Conservation (phyloP, 176 grass and related monocot genomes). For the Raddia guianensis region DNA sequence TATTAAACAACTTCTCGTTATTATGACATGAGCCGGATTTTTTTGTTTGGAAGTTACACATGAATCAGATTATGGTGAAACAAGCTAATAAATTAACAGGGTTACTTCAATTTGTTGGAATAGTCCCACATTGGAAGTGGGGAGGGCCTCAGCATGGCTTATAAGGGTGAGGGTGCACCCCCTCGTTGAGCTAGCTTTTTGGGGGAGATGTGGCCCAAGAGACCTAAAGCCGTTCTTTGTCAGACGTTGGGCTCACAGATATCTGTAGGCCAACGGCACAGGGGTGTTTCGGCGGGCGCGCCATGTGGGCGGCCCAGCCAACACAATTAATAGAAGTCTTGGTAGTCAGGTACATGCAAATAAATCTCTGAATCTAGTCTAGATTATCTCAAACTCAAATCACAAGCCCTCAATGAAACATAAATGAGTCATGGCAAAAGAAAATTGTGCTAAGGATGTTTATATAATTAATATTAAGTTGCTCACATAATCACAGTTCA, state of each 20-base stretch:
- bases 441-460: background rate
- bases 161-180: too few relatives aligned
- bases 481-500: background rate
- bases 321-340: background rate
- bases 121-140: too few relatives aligned
- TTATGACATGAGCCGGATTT: background rate
- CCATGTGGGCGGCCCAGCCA: too few relatives aligned
- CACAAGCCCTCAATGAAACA: constrained; percentile 10
- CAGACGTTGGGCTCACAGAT: too few relatives aligned
- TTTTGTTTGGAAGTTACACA: background rate
- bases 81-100: background rate
- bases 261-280: too few relatives aligned
- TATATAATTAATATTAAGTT: background rate
- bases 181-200: too few relatives aligned
- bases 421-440: background rate
- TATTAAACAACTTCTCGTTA: background rate
- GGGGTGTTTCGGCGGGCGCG: too few relatives aligned
- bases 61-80: background rate
- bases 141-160: too few relatives aligned
- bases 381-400: constrained; percentile 18
- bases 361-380: background rate
- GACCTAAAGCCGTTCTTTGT: too few relatives aligned
- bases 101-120: too few relatives aligned
- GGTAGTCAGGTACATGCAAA: background rate
- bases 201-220: too few relatives aligned